Percentiles rank a stretch among this genome's conserved stretches.
Evolutionary conservation across 2,329 filamentous ascomycete species (phyloP).

Genomic region (Huntiella savannae): DNA sequence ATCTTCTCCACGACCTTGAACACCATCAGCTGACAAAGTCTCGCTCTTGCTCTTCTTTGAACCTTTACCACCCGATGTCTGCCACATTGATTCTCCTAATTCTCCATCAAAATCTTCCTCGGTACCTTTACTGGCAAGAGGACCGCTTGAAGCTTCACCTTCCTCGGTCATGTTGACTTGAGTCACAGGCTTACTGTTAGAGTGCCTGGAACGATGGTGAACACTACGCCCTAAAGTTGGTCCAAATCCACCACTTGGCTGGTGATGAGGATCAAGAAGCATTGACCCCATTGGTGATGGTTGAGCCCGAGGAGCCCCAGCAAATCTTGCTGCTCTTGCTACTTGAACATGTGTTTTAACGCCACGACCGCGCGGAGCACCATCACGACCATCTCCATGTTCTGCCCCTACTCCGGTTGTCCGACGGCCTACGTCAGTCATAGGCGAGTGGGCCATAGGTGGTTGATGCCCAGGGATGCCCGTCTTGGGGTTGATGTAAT

Average conservation of each 20-base stretch:
- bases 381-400: slow-evolving; percentile 1
- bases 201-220: slow-evolving; percentile 18
- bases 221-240: slow-evolving; percentile 24
- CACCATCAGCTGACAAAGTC: slow-evolving; percentile 17
- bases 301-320: slow-evolving; percentile 38
- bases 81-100: slow-evolving; percentile 41
- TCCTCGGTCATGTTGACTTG: not conserved
- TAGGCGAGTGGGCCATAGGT: slow-evolving; percentile 24
- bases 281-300: slow-evolving; percentile 53
- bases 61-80: slow-evolving; percentile 32
- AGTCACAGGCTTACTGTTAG: not conserved
- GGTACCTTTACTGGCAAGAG: slow-evolving; percentile 16
- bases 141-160: not conserved
- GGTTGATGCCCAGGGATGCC: slow-evolving; percentile 43
- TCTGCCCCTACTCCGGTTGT: not conserved
- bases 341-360: slow-evolving; percentile 1
- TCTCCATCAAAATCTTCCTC: slow-evolving; percentile 31
- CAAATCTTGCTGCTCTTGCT: slow-evolving; percentile 4
- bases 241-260: slow-evolving; percentile 33
- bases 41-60: not conserved
- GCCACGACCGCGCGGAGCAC: not conserved
- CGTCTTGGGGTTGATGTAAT: slow-evolving; percentile 54
- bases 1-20: slow-evolving; percentile 22
- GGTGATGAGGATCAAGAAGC: slow-evolving; percentile 57
- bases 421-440: not conserved